phyloP scores from a whole-genome alignment of 345 rosid species.

The Arabis alpina region DNA sequence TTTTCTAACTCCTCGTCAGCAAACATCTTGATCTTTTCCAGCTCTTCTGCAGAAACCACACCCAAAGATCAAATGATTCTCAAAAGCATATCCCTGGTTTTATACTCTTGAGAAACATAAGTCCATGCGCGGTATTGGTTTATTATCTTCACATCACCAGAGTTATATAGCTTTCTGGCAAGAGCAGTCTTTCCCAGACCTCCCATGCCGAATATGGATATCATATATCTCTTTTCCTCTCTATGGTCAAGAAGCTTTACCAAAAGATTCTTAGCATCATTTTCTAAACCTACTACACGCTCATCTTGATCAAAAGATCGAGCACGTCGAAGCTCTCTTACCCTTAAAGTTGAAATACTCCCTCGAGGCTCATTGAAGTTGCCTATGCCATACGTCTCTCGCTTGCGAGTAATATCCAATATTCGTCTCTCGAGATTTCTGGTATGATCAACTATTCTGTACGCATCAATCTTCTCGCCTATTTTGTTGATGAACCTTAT shows the following conservation, averaged over 20 bases:
- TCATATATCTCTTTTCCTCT: not conserved
- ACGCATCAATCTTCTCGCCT: no score
- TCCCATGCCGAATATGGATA: conserved; percentile 41
- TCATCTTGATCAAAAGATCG: conserved; percentile 24
- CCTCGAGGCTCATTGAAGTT: no score
- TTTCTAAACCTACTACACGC: conserved; percentile 30
- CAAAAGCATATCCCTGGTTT: conserved; percentile 17
- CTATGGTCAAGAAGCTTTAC: conserved; percentile 10
- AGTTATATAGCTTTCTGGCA: conserved; percentile 33
- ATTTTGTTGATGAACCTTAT: no score
- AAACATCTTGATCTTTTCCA: conserved; percentile 1
- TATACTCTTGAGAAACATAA: conserved; percentile 38
- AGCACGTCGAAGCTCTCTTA: conserved; percentile 11
- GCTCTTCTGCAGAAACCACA: not conserved
- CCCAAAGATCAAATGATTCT: conserved; percentile 35
- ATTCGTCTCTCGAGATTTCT: no score
- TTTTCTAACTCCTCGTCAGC: conserved; percentile 12
- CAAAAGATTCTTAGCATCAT: conserved; percentile 18
- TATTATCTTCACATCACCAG: not conserved
- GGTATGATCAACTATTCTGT: no score
- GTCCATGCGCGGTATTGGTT: conserved; percentile 18
- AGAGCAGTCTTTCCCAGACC: conserved; percentile 42
- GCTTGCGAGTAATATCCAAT: no score
- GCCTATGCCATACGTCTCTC: no score
- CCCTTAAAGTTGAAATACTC: not conserved